Evolutionary conservation across 768 basidiomycete species (phyloP), one percentile per base, ranked within the genome.

Genomic region (Collybiopsis confluens): DNA sequence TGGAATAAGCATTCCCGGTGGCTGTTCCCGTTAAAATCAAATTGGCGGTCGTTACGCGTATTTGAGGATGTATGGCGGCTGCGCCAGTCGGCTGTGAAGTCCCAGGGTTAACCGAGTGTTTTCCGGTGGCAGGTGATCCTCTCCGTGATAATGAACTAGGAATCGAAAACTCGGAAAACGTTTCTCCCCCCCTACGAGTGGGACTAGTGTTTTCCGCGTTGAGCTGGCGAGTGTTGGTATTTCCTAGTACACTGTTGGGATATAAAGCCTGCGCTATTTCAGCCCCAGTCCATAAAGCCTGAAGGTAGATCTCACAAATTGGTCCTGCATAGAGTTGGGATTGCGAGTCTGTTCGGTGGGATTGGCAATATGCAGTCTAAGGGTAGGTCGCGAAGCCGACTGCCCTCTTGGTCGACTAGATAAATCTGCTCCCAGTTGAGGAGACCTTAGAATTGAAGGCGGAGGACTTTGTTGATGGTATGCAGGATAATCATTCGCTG

Each of bases 341-440:
- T 48, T 18, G 41, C 10, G 30, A 30, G n/a, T 13, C 35, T 20
- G 42, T 11, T 44, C 52, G 6, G 52, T 53, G n/a, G 52, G 52
- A 53, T 53, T 53, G 13, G 52, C 52, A n/a, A 53, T 53, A 21
- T 53, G 52, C 21, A 53, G 33, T 15, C 52, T 15, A 10, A 53
- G 43, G n/a, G 26, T 53, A 20, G 52, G 52, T 16, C 52, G 42
- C 33, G 50, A 27, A 3, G 52, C 52, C 13, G 52, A 53, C 20
- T 53, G 41, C 21, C 52, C 52, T 20, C 52, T 44, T 1, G 42
- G 43, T 24, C 52, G 40, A 21, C 30, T 35, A 11, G 35, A 16
- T 21, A 24, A 10, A 23, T 48, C 47, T 10, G 30, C 33, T 28
- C 33, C 45, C 20, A 30, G 30, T 8, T 28, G 30, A 3, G 45